These are phyloP conservation scores for Leccinum solheimii DNA, from an alignment of 1,284 basidiomycete species.

Conservation along the genomic window DNA sequence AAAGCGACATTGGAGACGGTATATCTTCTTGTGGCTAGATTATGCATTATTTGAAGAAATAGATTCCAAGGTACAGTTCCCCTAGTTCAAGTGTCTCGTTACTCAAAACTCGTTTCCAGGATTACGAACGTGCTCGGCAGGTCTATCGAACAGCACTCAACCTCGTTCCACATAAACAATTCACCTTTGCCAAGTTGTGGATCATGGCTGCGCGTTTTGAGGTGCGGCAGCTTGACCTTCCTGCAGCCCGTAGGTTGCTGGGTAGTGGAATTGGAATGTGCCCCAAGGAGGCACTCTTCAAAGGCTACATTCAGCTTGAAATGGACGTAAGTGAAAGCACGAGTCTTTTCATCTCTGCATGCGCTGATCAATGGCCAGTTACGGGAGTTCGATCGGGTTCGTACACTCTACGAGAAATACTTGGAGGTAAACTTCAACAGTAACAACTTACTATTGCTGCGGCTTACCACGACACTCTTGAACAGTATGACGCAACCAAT, in stretches of 20 bases:
- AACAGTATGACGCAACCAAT: slow-evolving; percentile 84
- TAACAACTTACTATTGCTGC: background rate
- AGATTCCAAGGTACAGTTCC: slow-evolving; percentile 72
- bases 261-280: slow-evolving; percentile 94
- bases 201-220: slow-evolving; percentile 91
- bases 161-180: slow-evolving; percentile 92
- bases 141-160: slow-evolving; percentile 90
- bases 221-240: slow-evolving; percentile 80
- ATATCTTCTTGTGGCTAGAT: slow-evolving; percentile 96
- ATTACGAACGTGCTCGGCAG: slow-evolving; percentile 82
- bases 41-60: slow-evolving; percentile 98
- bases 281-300: slow-evolving; percentile 92
- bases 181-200: slow-evolving; percentile 98
- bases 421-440: slow-evolving; percentile 62
- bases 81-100: slow-evolving; percentile 1
- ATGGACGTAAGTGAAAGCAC: slow-evolving; percentile 60
- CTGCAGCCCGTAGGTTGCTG: slow-evolving; percentile 86
- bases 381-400: slow-evolving; percentile 94
- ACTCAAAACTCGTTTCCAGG: slow-evolving; percentile 44
- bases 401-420: slow-evolving; percentile 93
- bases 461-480: slow-evolving; percentile 6
- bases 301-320: slow-evolving; percentile 92
- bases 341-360: background rate
- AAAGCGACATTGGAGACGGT: slow-evolving; percentile 92
- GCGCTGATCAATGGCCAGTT: slow-evolving; percentile 45